Evolutionary conservation across 2,329 filamentous ascomycete species (phyloP).

Genomic region (Cercospora brassicicola): DNA sequence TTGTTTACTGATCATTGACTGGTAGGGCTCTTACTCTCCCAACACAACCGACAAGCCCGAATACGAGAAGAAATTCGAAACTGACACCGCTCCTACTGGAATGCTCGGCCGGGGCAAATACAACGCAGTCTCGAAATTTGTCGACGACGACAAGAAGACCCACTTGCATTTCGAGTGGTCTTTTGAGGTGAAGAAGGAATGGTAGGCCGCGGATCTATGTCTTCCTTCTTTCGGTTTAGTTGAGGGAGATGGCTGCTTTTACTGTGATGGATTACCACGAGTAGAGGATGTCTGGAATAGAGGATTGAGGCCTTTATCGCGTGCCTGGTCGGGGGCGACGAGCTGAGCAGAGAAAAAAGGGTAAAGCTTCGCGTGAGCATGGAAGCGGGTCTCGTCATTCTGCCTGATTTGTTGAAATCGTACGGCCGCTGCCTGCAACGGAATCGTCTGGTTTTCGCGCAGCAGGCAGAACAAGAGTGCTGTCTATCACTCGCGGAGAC

Average conservation of each 20-base stretch:
- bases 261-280: neutral
- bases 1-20: neutral
- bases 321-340: neutral
- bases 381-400: neutral
- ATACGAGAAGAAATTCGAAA: conserved; percentile 88
- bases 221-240: neutral
- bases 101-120: conserved; percentile 91
- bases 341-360: neutral
- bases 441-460: neutral
- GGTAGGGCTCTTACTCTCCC: conserved; percentile 84
- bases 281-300: neutral
- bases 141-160: conserved; percentile 89
- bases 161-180: conserved; percentile 94
- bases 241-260: neutral
- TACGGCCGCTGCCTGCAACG: neutral
- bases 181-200: conserved; percentile 96
- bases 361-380: neutral
- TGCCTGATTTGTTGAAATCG: neutral
- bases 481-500: neutral
- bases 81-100: conserved; percentile 87
- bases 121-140: conserved; percentile 82
- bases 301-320: neutral
- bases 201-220: conserved; percentile 54
- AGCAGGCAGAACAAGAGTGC: neutral
- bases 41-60: conserved; percentile 83